Base-by-base conservation (phyloP, 805 yeast species). In the Cyberlindnera misumaiensis region DNA sequence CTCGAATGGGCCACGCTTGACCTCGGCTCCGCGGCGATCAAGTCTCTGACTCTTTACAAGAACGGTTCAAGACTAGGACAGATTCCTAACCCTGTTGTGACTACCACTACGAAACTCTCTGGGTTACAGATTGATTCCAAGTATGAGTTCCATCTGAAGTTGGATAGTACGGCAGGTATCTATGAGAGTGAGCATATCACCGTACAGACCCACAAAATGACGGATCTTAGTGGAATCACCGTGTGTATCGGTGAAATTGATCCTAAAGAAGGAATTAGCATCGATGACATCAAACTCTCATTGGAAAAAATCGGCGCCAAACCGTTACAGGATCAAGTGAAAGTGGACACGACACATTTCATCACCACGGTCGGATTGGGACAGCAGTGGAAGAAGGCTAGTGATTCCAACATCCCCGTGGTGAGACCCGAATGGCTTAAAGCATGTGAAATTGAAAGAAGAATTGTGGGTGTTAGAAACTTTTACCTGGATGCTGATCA, bases 371-470 rank as follows among this genome's bases (percentile, higher is more conserved):
- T 74, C 15, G 78, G 79, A 35, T 65, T 66, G 30, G 87, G 86
- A n/a, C 70, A 80, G 13, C 89, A 85, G 59, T 83, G 75, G 64
- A 69, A 78, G 45, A 81, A 77, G 56, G 98, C 97, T 2, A 70
- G 73, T 44, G 88, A 82, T 38, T 75, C 77, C 65, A 93, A 88
- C 56, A 87, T 93, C 40, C 98, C 98, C 2, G 75, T 93, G 29
- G 89, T 93, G 20, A 75, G 95, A 59, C 97, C 98, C 0, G 97
- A 93, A 58, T 93, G 97, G 97, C 67, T 93, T 41, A 82, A 83
- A 60, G 96, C 97, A 1, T 93, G 97, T 65, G 95, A 85, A 51
- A 60, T 72, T 31, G 97, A 89, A 55, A 76, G 93, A 50, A 67
- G 96, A 53, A 80, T 93, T 40, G 95, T 89, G 31, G 96, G 97